A percentile compares a stretch with the other conserved stretches of the same genome.
phyloP scores from a whole-genome alignment of 1,139 yeast genomes.

The Suhomyces ambrosiae region DNA sequence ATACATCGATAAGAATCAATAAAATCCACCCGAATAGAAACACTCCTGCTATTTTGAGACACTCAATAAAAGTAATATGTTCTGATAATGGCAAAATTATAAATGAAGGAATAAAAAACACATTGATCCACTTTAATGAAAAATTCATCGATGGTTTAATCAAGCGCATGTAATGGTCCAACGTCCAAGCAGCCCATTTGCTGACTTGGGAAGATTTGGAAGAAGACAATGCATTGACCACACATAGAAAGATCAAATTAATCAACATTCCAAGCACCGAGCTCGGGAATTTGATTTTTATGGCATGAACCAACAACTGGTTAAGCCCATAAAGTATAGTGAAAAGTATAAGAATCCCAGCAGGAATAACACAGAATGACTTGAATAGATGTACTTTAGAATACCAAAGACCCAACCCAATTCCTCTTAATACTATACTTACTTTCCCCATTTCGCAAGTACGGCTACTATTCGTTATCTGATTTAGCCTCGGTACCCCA shows the following conservation, averaged over 20 bases:
- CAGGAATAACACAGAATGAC: slow-evolving; percentile 39
- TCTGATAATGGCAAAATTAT: slow-evolving; percentile 68
- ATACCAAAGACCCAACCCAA: slow-evolving; percentile 31
- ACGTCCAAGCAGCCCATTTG: slow-evolving; percentile 32
- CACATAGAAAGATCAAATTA: slow-evolving; percentile 52
- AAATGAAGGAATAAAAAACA: slow-evolving; percentile 77
- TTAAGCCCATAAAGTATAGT: slow-evolving; percentile 65
- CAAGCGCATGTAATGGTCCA: slow-evolving; percentile 46
- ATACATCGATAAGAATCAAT: slow-evolving; percentile 49
- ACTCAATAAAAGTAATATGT: slow-evolving; percentile 65
- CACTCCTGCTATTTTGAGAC: slow-evolving; percentile 72
- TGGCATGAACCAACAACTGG: slow-evolving; percentile 47
- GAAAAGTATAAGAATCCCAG: slow-evolving; percentile 37
- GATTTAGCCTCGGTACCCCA: no score
- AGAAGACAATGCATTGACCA: slow-evolving; percentile 26
- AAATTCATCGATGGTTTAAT: slow-evolving; percentile 71
- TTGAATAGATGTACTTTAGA: slow-evolving; percentile 34
- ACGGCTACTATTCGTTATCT: no score
- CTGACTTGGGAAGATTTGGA: slow-evolving; percentile 22
- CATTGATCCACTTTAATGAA: slow-evolving; percentile 73
- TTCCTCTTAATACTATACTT: slow-evolving; percentile 16
- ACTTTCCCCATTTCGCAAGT: no score
- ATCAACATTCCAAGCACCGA: slow-evolving; percentile 77
- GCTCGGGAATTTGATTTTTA: slow-evolving; percentile 66
- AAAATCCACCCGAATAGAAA: slow-evolving; percentile 64